These are phyloP conservation scores for Andrographis paniculata DNA, from an alignment of 305 asterid species.

Conservation along the genomic window DNA sequence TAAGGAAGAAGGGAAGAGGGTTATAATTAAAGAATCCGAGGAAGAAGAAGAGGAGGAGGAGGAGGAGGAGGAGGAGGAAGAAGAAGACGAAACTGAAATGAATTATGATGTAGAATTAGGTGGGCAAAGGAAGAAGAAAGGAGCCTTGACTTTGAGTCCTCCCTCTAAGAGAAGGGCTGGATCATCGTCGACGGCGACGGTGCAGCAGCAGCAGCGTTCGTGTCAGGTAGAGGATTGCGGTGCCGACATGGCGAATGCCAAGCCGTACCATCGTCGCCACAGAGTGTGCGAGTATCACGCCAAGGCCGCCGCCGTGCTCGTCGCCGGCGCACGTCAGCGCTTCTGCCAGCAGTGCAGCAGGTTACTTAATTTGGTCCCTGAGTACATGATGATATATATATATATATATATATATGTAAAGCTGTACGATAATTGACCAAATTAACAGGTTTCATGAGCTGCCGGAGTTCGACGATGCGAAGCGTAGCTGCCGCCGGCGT, in stretches of 20 bases:
- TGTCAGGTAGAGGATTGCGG: conserved; percentile 66
- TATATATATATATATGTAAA: background rate
- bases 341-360: conserved; percentile 98
- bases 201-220: conserved; percentile 35
- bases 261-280: conserved; percentile 66
- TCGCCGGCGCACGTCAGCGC: conserved; percentile 44
- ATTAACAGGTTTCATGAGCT: conserved; percentile 73
- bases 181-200: conserved; percentile 24
- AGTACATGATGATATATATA: too few relatives aligned
- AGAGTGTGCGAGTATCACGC: conserved; percentile 66
- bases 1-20: conserved; percentile 50
- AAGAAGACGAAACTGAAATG: conserved; percentile 35
- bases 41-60: too few relatives aligned
- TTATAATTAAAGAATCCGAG: background rate
- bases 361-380: conserved; percentile 16
- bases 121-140: conserved; percentile 48
- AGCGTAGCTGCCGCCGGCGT: conserved; percentile 75
- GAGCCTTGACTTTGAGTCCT: conserved; percentile 27
- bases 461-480: conserved; percentile 72
- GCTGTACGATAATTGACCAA: too few relatives aligned
- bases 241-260: conserved; percentile 46
- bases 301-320: conserved; percentile 52
- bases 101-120: too few relatives aligned
- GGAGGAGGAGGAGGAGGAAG: conserved; percentile 20
- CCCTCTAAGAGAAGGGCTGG: conserved; percentile 33